Conservation (phyloP, 345 rosid species). For the Pseudoturritis turrita region DNA sequence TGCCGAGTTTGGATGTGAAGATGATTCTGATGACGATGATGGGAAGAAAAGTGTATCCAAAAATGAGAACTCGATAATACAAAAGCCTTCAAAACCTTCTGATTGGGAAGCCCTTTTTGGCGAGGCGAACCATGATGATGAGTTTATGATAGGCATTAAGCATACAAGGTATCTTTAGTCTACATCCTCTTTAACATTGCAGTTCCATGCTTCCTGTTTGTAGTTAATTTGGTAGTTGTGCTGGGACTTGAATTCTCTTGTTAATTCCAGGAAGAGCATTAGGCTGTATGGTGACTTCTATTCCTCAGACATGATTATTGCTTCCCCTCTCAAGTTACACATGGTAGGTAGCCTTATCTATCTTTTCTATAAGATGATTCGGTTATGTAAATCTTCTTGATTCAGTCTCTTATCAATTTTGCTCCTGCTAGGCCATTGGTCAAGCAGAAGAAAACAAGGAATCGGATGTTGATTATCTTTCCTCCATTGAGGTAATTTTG, state of each 20-base stretch:
- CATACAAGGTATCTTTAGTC: slow-evolving; percentile 58
- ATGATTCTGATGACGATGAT: slow-evolving; percentile 39
- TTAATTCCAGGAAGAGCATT: slow-evolving; percentile 59
- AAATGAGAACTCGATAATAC: slow-evolving; percentile 26
- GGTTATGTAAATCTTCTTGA: slow-evolving; percentile 1
- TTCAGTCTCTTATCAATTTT: background rate
- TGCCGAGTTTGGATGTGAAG: slow-evolving; percentile 70
- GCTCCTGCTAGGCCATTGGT: slow-evolving; percentile 59
- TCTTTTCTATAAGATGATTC: background rate
- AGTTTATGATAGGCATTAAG: slow-evolving; percentile 84
- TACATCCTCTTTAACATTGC: background rate
- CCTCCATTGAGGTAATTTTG: slow-evolving; percentile 80
- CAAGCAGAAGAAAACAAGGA: slow-evolving; percentile 62
- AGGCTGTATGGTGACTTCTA: slow-evolving; percentile 79
- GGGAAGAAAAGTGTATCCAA: slow-evolving; percentile 22
- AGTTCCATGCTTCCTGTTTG: background rate
- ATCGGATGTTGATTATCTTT: slow-evolving; percentile 70
- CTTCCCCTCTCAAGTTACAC: slow-evolving; percentile 73
- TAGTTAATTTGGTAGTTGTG: background rate
- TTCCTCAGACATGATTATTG: slow-evolving; percentile 84
- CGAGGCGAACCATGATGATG: slow-evolving; percentile 58
- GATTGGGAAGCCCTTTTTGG: slow-evolving; percentile 82
- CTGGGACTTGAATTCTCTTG: slow-evolving; percentile 9
- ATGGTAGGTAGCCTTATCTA: slow-evolving; percentile 41
- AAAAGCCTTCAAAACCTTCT: slow-evolving; percentile 70